phyloP scores from a whole-genome alignment of 2,329 filamentous ascomycete species.

The Cytospora chrysosperma region DNA sequence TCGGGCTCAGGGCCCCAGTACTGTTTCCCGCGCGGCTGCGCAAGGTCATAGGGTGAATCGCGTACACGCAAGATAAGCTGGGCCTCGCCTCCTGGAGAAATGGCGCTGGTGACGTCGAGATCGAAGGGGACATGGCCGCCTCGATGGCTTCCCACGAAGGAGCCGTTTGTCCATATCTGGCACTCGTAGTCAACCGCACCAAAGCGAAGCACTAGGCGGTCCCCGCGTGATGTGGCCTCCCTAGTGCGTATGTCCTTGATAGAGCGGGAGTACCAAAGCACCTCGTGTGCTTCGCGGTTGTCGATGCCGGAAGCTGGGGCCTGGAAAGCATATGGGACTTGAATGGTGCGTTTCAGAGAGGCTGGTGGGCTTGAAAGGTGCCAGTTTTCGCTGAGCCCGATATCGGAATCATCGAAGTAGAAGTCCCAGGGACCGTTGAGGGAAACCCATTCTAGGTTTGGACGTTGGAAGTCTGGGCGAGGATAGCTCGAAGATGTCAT shows the following conservation, averaged over 20 bases:
- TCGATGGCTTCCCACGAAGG: slow-evolving; percentile 52
- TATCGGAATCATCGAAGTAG: slow-evolving; percentile 63
- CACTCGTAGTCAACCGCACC: slow-evolving; percentile 63
- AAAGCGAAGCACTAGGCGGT: slow-evolving; percentile 53
- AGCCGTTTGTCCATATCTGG: slow-evolving; percentile 55
- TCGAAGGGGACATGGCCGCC: slow-evolving; percentile 60
- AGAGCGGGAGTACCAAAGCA: slow-evolving; percentile 63
- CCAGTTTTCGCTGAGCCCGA: slow-evolving; percentile 54
- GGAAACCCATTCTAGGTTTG: slow-evolving; percentile 54
- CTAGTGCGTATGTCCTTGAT: slow-evolving; percentile 49
- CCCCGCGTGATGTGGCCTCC: slow-evolving; percentile 39
- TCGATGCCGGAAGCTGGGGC: slow-evolving; percentile 61
- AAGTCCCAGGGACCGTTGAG: slow-evolving; percentile 65
- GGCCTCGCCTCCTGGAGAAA: slow-evolving; percentile 30
- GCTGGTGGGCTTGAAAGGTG: slow-evolving; percentile 50
- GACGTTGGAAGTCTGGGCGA: slow-evolving; percentile 63
- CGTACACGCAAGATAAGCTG: slow-evolving; percentile 57
- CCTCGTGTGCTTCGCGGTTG: slow-evolving; percentile 62
- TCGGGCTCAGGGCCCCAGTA: slow-evolving; percentile 62
- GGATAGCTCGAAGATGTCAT: slow-evolving; percentile 45
- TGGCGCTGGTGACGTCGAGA: slow-evolving; percentile 55
- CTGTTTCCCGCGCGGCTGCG: slow-evolving; percentile 67
- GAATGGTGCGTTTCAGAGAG: slow-evolving; percentile 52
- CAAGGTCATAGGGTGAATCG: slow-evolving; percentile 63
- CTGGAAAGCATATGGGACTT: slow-evolving; percentile 66